Evolutionary conservation across 1,139 yeast genomes (phyloP), one percentile per base, ranked within the genome.

Genomic region (Geotrichum histeridarum): DNA sequence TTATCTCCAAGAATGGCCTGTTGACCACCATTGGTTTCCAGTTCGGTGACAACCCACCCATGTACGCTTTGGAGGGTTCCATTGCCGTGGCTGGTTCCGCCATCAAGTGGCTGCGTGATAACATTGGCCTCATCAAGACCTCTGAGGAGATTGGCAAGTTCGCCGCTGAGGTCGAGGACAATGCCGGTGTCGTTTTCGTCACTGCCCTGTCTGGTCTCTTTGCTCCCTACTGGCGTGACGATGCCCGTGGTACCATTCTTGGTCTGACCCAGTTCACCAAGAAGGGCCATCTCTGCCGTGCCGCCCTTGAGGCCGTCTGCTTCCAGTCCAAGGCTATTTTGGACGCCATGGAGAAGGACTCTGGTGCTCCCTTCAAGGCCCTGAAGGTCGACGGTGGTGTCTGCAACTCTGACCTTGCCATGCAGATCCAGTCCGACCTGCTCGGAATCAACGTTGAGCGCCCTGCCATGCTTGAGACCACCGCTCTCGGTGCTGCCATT

Each of bases 161-260:
- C 64, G 96, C 96, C 8, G 81, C 86, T 27, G 84, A 83, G 64
- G 96, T 88, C 38, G 77, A 80, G 43, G 82, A 86, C 69, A 79
- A 93, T 15, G 96, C 95, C 53, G 97, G 97, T 18, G 96, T 91
- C 37, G 93, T 88, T 47, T 91, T 91, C 66, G 95, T 91, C 50
- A 96, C 98, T 14, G 97, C 97, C 4, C 89, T 91, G 68, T 85
- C 93, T 37, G 98, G 98, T 8, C 76, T 91, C 57, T 91, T 88
- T 70, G 96, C 97, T 2, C 98, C 98, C 18, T 90, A 91, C 74
- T 91, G 98, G 98, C 89, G 88, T 66, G 81, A 94, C 17, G 89
- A 88, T 52, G 91, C 96, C 8, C 82, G 96, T 64, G 98, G 97
- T 57, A 84, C 96, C 45, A 86, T 91, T 53, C 83, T 89, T 68